These are phyloP conservation scores for Ustulina deusta DNA, from an alignment of 2,329 filamentous ascomycete genomes.

Conservation along the genomic window DNA sequence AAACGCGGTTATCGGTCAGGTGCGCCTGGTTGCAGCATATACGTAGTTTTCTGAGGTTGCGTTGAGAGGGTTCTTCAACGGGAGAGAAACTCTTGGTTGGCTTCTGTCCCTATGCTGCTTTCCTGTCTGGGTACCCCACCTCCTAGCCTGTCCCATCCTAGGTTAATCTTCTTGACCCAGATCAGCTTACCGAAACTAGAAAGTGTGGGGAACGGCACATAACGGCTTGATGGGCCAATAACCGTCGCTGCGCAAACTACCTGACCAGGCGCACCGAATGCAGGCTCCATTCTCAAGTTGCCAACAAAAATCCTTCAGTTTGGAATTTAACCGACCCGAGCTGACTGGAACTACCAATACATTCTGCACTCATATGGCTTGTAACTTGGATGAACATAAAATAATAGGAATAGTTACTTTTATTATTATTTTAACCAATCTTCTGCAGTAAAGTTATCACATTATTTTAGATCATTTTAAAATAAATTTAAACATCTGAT, in stretches of 20 bases:
- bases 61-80: slow-evolving; percentile 5
- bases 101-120: not conserved
- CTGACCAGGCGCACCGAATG: slow-evolving; percentile 11
- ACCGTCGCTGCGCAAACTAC: slow-evolving; percentile 28
- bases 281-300: not conserved
- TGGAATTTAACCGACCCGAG: slow-evolving; percentile 2
- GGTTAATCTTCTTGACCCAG: slow-evolving; percentile 23
- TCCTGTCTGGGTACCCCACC: not conserved
- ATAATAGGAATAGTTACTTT: not conserved
- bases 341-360: not conserved
- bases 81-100: not conserved
- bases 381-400: not conserved
- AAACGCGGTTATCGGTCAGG: slow-evolving; percentile 15
- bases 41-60: not conserved
- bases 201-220: slow-evolving; percentile 34
- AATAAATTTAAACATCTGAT: not conserved
- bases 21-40: slow-evolving; percentile 14
- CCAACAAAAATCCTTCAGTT: not conserved
- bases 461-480: too few relatives aligned
- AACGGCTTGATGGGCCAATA: slow-evolving; percentile 29
- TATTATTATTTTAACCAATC: too few relatives aligned
- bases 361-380: not conserved
- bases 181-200: slow-evolving; percentile 32
- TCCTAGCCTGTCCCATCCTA: slow-evolving; percentile 8
- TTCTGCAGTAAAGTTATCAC: too few relatives aligned